These are phyloP conservation scores for Aspergillus sp. DNA, from an alignment of 2,329 filamentous ascomycete genomes.

Conservation along the genomic window DNA sequence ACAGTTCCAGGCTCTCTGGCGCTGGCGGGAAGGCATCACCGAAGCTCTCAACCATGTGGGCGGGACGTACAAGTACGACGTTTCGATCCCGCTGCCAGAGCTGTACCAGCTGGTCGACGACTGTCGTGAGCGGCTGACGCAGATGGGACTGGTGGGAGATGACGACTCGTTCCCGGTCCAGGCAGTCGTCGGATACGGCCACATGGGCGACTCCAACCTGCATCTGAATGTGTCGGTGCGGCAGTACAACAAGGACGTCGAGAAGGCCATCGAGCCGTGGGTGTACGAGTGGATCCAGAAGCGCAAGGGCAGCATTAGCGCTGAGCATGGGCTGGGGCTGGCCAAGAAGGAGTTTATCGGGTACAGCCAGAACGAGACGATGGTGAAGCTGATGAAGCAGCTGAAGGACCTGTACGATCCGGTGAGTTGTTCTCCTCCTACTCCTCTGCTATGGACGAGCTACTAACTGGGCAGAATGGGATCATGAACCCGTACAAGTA, in stretches of 20 bases:
- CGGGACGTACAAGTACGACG: constrained; percentile 96
- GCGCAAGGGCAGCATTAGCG: constrained; percentile 85
- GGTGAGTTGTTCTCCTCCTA: constrained; percentile 46
- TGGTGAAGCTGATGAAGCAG: constrained; percentile 86
- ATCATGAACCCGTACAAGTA: constrained; percentile 99
- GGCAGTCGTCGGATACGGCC: constrained; percentile 89
- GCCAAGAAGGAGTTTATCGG: constrained; percentile 94
- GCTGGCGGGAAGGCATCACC: constrained; percentile 85
- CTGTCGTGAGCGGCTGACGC: constrained; percentile 59
- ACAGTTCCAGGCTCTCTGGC: constrained; percentile 76
- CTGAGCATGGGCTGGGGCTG: constrained; percentile 87
- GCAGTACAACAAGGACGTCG: constrained; percentile 76
- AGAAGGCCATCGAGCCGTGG: constrained; percentile 81
- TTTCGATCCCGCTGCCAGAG: constrained; percentile 82
- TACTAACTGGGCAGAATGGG: constrained; percentile 83
- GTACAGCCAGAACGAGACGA: constrained; percentile 81
- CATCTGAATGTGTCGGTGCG: constrained; percentile 84
- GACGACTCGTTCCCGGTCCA: constrained; percentile 69
- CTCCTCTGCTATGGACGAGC: too few relatives aligned
- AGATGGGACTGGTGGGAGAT: constrained; percentile 68
- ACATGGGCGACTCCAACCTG: constrained; percentile 95
- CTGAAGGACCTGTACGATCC: constrained; percentile 92
- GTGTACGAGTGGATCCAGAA: constrained; percentile 95
- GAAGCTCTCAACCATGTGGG: constrained; percentile 84
- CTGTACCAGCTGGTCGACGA: constrained; percentile 88